Evolutionary conservation across 805 yeast species (phyloP).

Genomic region (Yarrowia divulgata): DNA sequence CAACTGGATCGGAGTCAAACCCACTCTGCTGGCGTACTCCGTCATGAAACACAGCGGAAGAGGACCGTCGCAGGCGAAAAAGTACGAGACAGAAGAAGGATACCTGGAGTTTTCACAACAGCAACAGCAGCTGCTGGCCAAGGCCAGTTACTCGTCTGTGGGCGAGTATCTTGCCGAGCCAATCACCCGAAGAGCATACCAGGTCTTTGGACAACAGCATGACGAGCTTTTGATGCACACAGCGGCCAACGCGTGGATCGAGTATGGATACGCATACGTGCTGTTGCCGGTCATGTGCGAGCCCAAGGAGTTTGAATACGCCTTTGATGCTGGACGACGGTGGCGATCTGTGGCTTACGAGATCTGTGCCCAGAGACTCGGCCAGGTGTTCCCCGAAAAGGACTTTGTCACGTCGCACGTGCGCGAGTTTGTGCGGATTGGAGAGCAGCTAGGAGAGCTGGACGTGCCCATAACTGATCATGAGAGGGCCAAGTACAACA

Average conservation of each 20-base stretch:
- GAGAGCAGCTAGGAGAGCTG: slow-evolving; percentile 15
- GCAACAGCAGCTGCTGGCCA: slow-evolving; percentile 25
- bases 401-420: slow-evolving; percentile 1
- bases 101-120: slow-evolving; percentile 19
- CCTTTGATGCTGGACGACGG: slow-evolving; percentile 16
- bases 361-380: slow-evolving; percentile 9
- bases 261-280: slow-evolving; percentile 22
- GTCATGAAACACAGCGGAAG: slow-evolving; percentile 26
- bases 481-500: not conserved
- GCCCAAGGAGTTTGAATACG: slow-evolving; percentile 28
- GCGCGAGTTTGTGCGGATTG: slow-evolving; percentile 16
- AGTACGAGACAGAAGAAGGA: slow-evolving; percentile 18
- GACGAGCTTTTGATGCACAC: slow-evolving; percentile 25
- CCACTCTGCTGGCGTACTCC: slow-evolving; percentile 13
- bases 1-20: slow-evolving; percentile 26
- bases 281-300: slow-evolving; percentile 26
- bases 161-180: slow-evolving; percentile 19
- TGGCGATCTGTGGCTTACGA: slow-evolving; percentile 24
- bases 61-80: slow-evolving; percentile 22
- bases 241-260: slow-evolving; percentile 26
- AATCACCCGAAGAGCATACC: slow-evolving; percentile 19
- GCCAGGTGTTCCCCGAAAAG: slow-evolving; percentile 23
- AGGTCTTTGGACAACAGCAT: slow-evolving; percentile 24
- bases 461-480: slow-evolving; percentile 14
- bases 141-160: slow-evolving; percentile 5